Conservation (phyloP, 257 asterid species). For the Mentha longifolia region DNA sequence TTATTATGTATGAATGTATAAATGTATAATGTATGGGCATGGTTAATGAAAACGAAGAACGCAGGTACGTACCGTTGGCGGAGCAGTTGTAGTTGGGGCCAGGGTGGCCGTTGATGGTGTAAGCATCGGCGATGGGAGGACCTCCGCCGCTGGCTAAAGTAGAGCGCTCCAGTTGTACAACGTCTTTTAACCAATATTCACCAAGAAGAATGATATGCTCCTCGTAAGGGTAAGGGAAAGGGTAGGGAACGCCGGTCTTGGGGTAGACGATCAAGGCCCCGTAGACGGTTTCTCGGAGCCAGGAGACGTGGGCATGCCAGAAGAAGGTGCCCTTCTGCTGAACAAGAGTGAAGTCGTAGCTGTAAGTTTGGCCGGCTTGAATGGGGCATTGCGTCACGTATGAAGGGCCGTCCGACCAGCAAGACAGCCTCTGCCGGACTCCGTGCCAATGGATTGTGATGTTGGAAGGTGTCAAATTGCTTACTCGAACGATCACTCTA, state of each 20-base stretch:
- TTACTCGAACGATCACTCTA: conserved; percentile 47
- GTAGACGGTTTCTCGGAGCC: conserved; percentile 68
- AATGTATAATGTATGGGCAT: too few species aligned
- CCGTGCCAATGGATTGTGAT: conserved; percentile 84
- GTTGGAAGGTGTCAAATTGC: conserved; percentile 55
- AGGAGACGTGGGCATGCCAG: conserved; percentile 78
- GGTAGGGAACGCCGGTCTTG: conserved; percentile 57
- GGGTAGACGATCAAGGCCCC: conserved; percentile 71
- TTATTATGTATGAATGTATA: too few species aligned
- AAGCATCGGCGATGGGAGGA: conserved; percentile 59
- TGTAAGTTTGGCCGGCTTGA: conserved; percentile 60
- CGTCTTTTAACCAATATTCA: conserved; percentile 62
- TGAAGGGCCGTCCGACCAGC: conserved; percentile 80
- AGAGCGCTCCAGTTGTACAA: conserved; percentile 47
- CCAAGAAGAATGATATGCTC: conserved; percentile 62
- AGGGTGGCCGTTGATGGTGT: conserved; percentile 72
- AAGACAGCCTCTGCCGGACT: conserved; percentile 55
- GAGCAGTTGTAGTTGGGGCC: conserved; percentile 78
- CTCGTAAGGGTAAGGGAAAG: conserved; percentile 55
- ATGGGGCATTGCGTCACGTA: conserved; percentile 71
- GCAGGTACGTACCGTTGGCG: conserved; percentile 56
- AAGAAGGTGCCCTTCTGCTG: conserved; percentile 69
- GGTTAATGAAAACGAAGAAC: too few species aligned
- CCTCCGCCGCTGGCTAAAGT: conserved; percentile 61
- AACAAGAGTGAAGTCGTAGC: conserved; percentile 55